A percentile compares a stretch with the other conserved stretches of the same genome.
These are phyloP conservation scores for Kickxella alabastrina DNA, from an alignment of 192 early-diverging fungal species.

Conservation along the genomic window DNA sequence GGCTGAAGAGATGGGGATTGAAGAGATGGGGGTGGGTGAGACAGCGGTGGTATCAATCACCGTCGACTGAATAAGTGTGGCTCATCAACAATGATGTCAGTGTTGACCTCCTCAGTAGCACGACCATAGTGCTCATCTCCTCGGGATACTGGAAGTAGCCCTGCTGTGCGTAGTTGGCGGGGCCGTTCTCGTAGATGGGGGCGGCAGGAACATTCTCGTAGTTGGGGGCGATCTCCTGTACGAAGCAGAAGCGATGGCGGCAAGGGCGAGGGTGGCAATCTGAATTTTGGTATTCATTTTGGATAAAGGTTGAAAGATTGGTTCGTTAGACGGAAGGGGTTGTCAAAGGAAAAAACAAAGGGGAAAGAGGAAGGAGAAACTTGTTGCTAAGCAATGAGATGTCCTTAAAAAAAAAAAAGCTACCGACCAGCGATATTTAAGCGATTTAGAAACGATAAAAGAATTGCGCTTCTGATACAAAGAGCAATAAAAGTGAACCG, in stretches of 20 bases:
- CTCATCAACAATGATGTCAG: too few relatives aligned
- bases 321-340: not conserved
- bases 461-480: too few relatives aligned
- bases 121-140: slow-evolving; percentile 33
- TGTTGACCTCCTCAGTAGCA: slow-evolving; percentile 32
- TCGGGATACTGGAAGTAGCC: slow-evolving; percentile 14
- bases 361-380: not conserved
- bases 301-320: not conserved
- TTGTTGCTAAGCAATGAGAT: slow-evolving; percentile 9
- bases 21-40: too few relatives aligned
- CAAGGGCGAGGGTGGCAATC: slow-evolving; percentile 45
- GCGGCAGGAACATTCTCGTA: slow-evolving; percentile 11
- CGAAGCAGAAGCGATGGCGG: slow-evolving; percentile 36
- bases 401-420: not conserved
- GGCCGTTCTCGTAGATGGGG: too few relatives aligned
- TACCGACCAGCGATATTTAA: slow-evolving; percentile 26
- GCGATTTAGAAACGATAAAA: too few relatives aligned
- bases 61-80: too few relatives aligned
- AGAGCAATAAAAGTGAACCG: not conserved
- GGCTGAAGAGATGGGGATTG: too few relatives aligned
- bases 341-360: not conserved
- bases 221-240: slow-evolving; percentile 35
- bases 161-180: slow-evolving; percentile 12
- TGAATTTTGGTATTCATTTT: slow-evolving; percentile 48
- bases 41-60: too few relatives aligned